These are phyloP conservation scores for Gymnopus androsaceus DNA, from an alignment of 1,284 basidiomycete genomes.

Conservation along the genomic window DNA sequence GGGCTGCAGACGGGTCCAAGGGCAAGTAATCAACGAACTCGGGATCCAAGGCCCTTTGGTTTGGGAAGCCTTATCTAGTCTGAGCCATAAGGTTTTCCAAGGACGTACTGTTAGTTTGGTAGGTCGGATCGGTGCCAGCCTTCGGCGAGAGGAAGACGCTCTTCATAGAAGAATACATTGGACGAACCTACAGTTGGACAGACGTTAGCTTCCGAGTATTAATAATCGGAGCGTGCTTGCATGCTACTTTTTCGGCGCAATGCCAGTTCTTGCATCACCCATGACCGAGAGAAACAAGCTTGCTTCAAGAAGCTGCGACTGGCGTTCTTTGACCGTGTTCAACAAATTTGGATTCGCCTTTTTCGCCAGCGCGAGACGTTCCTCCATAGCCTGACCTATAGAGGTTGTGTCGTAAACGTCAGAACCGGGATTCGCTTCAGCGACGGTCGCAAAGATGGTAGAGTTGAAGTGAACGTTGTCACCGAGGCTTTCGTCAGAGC, in stretches of 20 bases:
- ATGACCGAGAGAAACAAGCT: slow-evolving; percentile 10
- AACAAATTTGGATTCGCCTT: slow-evolving; percentile 8
- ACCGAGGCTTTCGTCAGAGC: slow-evolving; percentile 14
- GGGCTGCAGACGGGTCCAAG: slow-evolving; percentile 3
- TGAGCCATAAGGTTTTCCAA: slow-evolving; percentile 6
- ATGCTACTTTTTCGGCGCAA: slow-evolving; percentile 13
- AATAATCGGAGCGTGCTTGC: background rate
- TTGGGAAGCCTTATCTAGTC: background rate
- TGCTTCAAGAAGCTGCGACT: slow-evolving; percentile 6
- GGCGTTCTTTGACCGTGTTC: slow-evolving; percentile 13
- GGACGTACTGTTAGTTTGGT: slow-evolving; percentile 7
- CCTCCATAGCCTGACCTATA: slow-evolving; percentile 12
- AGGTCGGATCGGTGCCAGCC: slow-evolving; percentile 19
- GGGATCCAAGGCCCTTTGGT: background rate
- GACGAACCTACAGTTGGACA: slow-evolving; percentile 20
- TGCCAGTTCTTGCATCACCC: slow-evolving; percentile 13
- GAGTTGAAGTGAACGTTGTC: slow-evolving; percentile 22
- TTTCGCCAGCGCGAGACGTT: slow-evolving; percentile 12
- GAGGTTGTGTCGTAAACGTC: slow-evolving; percentile 19
- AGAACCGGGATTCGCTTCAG: slow-evolving; percentile 10
- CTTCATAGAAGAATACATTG: slow-evolving; percentile 23
- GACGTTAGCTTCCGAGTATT: slow-evolving; percentile 13
- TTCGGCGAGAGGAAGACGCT: slow-evolving; percentile 22
- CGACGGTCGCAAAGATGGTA: slow-evolving; percentile 12
- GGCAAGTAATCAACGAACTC: background rate